phyloP scores from a whole-genome alignment of 2,329 filamentous ascomycete genomes.

The Colletotrichum acutatum region DNA sequence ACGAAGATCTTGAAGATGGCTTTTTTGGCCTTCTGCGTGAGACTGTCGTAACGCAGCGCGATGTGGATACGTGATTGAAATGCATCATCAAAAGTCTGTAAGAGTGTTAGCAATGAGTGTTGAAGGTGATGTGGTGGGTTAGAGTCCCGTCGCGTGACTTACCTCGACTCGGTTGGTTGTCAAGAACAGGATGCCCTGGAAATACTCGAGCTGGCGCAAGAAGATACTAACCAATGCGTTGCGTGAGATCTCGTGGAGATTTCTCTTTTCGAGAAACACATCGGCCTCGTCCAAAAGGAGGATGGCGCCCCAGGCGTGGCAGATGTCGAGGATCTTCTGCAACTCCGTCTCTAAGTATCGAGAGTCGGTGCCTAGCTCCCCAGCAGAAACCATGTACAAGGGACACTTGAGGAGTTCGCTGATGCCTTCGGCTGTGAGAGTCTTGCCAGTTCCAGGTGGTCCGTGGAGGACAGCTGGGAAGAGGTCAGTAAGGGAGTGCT shows the following conservation, averaged over 20 bases:
- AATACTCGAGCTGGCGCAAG: conserved; percentile 87
- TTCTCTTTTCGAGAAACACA: conserved; percentile 84
- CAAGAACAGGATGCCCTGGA: conserved; percentile 89
- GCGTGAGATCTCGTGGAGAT: conserved; percentile 84
- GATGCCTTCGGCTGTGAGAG: conserved; percentile 28
- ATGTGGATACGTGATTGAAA: conserved; percentile 91
- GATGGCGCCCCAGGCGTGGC: conserved; percentile 87
- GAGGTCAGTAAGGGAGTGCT: not conserved
- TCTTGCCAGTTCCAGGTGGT: conserved; percentile 84
- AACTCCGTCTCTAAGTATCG: conserved; percentile 79
- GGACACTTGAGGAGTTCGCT: conserved; percentile 30
- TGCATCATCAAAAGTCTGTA: conserved; percentile 83
- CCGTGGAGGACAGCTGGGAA: conserved; percentile 78
- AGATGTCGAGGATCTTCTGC: conserved; percentile 87
- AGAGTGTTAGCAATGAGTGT: not conserved
- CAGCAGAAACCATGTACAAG: conserved; percentile 30
- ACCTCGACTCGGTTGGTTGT: conserved; percentile 85
- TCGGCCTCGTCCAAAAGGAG: conserved; percentile 88
- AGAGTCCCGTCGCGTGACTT: not conserved
- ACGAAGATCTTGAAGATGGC: conserved; percentile 89
- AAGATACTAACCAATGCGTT: conserved; percentile 91
- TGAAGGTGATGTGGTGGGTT: not conserved
- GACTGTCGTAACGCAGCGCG: conserved; percentile 81
- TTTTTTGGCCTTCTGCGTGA: conserved; percentile 78
- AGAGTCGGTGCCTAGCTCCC: conserved; percentile 68